Evolutionary conservation across 371 early-diverging fungal species (phyloP).

Genomic region (Lichtheimia corymbifera): DNA sequence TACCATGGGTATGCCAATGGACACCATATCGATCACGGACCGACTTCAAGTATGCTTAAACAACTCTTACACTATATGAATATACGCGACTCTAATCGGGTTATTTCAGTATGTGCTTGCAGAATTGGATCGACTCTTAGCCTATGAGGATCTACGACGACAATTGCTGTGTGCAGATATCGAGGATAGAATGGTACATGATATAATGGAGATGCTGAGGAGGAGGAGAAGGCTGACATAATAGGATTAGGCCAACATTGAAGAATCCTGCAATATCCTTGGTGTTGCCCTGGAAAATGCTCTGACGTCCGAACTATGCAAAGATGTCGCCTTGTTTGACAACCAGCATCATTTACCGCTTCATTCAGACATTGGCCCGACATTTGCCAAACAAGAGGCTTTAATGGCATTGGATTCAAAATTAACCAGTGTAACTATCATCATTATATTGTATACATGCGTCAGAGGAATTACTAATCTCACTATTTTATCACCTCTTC

Average conservation of each 20-base stretch:
- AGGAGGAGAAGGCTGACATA: too few relatives aligned
- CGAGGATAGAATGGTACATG: conserved; percentile 24
- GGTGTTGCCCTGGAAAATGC: conserved; percentile 21
- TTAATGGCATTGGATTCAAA: conserved; percentile 22
- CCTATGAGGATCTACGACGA: conserved; percentile 17
- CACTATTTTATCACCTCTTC: neutral
- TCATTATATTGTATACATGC: conserved; percentile 4
- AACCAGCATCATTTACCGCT: too few relatives aligned
- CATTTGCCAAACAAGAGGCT: conserved; percentile 15
- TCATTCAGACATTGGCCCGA: conserved; percentile 9
- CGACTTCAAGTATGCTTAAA: conserved; percentile 1
- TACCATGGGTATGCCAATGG: conserved; percentile 4
- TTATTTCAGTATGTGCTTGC: conserved; percentile 20
- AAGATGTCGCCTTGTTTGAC: neutral
- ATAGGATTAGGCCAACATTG: conserved; percentile 19
- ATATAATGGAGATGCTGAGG: too few relatives aligned
- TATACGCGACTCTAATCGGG: neutral
- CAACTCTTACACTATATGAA: too few relatives aligned
- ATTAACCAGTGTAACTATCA: conserved; percentile 23
- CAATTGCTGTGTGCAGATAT: conserved; percentile 22
- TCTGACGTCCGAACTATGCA: conserved; percentile 13
- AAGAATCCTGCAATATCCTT: conserved; percentile 17
- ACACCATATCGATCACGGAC: neutral
- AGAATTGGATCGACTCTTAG: conserved; percentile 24
- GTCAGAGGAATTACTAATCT: neutral